Base-by-base conservation (phyloP, 2,329 filamentous ascomycete species). In the Fusarium musae region DNA sequence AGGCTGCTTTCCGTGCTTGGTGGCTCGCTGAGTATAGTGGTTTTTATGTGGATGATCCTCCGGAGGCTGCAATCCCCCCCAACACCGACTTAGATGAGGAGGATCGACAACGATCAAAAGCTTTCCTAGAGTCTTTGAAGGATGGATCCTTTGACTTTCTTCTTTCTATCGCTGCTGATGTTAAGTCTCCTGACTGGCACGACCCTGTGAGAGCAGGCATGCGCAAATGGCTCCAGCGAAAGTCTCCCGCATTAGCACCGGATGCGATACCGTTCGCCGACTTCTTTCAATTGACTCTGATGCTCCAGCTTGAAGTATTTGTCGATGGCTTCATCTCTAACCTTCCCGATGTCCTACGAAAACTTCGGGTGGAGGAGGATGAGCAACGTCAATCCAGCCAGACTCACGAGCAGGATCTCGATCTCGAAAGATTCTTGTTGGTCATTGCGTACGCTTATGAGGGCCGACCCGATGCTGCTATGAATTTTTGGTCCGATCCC, bases 1-100 rank as follows among this genome's bases (percentile, higher is more conserved):
- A 95, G 76, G 93, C 95, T 50, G 92, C 94, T 7, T 88, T 95
- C 17, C 88, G 90, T 61, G 90, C 92, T 9, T 95, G 93, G 88
- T 99, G 96, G 96, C 88, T 98, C 52, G 92, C 94, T 37, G 95
- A 98, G 78, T 98, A 98, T 82, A 96, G 93, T 74, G 94, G 94
- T 6, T 93, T 94, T 86, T 97, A 95, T 80, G 87, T 93, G 65
- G 94, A 97, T 75, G 89, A 92, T 76, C 88, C 89, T 26, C 87
- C 89, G 39, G 86, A 88, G 70, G 87, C 88, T 54, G 85, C 86
- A 32, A 85, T 91, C 34, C 82, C 81, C 2, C 86, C 87, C 47
- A 89, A 88, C 53, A 88, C 92, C 62, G 90, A 95, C 77, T 83
- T 93, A 19, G 88, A 90, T 73, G 84, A 87, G 82, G 94, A 96